Evolutionary conservation across 1,284 basidiomycete species (phyloP).

Genomic region (Moniliella sp.): DNA sequence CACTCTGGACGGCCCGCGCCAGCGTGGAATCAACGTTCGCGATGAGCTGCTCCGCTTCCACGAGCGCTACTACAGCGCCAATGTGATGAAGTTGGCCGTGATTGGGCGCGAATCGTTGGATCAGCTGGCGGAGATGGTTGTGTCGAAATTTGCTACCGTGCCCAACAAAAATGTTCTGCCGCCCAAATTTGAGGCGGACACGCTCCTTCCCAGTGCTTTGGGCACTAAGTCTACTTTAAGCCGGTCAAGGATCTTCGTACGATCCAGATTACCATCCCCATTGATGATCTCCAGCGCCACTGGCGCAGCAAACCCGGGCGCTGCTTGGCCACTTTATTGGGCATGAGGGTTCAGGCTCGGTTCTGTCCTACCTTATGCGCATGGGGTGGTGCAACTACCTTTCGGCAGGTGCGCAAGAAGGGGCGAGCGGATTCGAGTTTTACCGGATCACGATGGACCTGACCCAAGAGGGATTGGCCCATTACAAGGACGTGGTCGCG

Average conservation of each 20-base stretch:
- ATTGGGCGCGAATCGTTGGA: constrained; percentile 72
- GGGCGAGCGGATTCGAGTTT: constrained; percentile 57
- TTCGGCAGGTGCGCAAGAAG: constrained; percentile 49
- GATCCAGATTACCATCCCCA: constrained; percentile 57
- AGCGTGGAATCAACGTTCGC: constrained; percentile 59
- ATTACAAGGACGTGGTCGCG: constrained; percentile 54
- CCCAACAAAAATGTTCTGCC: constrained; percentile 46
- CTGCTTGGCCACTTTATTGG: constrained; percentile 73
- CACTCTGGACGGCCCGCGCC: constrained; percentile 46
- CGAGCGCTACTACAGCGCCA: constrained; percentile 72
- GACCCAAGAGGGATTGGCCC: constrained; percentile 66
- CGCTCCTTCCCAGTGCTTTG: constrained; percentile 32
- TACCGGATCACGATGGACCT: constrained; percentile 66
- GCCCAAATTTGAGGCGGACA: constrained; percentile 55
- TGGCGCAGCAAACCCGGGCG: constrained; percentile 58
- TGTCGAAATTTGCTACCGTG: constrained; percentile 55
- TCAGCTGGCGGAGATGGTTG: constrained; percentile 50
- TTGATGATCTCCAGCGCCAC: constrained; percentile 48
- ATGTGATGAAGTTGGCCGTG: constrained; percentile 74
- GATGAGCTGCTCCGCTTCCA: constrained; percentile 86
- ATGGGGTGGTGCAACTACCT: constrained; percentile 75
- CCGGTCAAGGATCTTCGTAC: constrained; percentile 75
- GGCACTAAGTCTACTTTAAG: constrained; percentile 65
- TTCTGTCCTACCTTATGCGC: constrained; percentile 72
- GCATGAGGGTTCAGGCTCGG: constrained; percentile 83